Percentiles rank a stretch among this genome's conserved stretches.
Evolutionary conservation across 768 basidiomycete species (phyloP).

Genomic region (Sporobolomyces phaffii): DNA sequence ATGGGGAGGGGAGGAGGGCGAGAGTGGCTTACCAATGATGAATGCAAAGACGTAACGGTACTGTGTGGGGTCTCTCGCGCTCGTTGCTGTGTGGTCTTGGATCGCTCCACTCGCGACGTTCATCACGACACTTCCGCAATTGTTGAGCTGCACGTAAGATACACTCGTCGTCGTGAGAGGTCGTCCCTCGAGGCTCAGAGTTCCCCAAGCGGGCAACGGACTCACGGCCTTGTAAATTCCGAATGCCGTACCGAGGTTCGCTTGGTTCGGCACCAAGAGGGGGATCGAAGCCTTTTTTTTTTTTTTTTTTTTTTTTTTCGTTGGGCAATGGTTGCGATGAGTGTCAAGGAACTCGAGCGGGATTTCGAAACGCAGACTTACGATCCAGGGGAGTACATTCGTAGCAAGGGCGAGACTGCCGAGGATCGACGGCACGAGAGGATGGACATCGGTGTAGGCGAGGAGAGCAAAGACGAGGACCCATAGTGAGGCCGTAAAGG

Average conservation of each 20-base stretch:
- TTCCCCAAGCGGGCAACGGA: too few relatives aligned
- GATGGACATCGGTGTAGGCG: slow-evolving; percentile 12
- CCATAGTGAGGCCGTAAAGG: slow-evolving; percentile 1
- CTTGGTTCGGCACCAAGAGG: slow-evolving; percentile 15
- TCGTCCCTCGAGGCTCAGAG: too few relatives aligned
- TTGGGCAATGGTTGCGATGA: too few relatives aligned
- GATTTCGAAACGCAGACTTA: too few relatives aligned
- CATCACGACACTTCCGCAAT: slow-evolving; percentile 15
- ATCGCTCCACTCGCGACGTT: slow-evolving; percentile 8
- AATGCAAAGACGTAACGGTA: slow-evolving; percentile 18
- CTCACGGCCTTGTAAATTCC: slow-evolving; percentile 13
- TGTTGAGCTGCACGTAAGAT: slow-evolving; percentile 3
- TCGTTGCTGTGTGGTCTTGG: slow-evolving; percentile 2
- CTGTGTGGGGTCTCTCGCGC: not conserved
- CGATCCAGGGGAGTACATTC: slow-evolving; percentile 22
- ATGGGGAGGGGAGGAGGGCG: not conserved
- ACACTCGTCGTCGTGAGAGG: too few relatives aligned
- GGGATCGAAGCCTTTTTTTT: slow-evolving; percentile 16
- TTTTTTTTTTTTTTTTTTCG: too few relatives aligned
- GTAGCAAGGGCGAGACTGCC: slow-evolving; percentile 20
- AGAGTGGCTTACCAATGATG: slow-evolving; percentile 6
- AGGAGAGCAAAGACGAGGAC: slow-evolving; percentile 20
- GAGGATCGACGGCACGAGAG: slow-evolving; percentile 14
- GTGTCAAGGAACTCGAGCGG: too few relatives aligned
- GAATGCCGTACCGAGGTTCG: slow-evolving; percentile 15